These are phyloP conservation scores for Paramecium sonneborni DNA, from an alignment of 73 alveolate species.

Conservation along the genomic window DNA sequence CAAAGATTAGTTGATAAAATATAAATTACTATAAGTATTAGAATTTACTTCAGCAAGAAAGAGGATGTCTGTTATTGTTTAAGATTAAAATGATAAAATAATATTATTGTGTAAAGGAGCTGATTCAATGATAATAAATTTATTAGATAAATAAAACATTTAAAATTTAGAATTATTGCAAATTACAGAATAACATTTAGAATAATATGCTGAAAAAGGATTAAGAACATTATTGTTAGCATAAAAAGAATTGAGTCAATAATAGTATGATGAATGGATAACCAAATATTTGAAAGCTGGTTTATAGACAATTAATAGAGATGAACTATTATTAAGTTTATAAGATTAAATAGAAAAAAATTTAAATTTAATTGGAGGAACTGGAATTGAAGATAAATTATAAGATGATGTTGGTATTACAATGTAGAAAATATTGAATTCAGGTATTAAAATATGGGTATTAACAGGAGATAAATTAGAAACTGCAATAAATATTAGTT, in stretches of 20 bases:
- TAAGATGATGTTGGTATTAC: conserved; percentile 89
- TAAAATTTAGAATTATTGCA: not conserved
- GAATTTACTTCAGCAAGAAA: conserved; percentile 88
- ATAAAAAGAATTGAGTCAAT: conserved; percentile 66
- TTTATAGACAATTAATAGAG: conserved; percentile 76
- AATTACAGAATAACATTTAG: conserved; percentile 48
- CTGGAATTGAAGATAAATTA: conserved; percentile 98
- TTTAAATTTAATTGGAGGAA: conserved; percentile 88
- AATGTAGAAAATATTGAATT: conserved; percentile 68
- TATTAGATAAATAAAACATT: conserved; percentile 56
- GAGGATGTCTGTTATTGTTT: conserved; percentile 90
- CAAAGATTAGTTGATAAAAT: conserved; percentile 67
- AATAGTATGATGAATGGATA: conserved; percentile 79
- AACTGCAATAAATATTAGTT: conserved; percentile 95
- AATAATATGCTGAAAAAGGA: conserved; percentile 58
- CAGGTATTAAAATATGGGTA: conserved; percentile 94
- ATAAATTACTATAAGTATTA: conserved; percentile 76
- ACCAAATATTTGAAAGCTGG: conserved; percentile 66
- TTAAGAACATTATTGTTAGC: conserved; percentile 87
- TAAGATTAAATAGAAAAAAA: conserved; percentile 88
- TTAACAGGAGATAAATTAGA: conserved; percentile 98
- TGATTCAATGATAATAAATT: conserved; percentile 86
- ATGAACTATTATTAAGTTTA: conserved; percentile 68
- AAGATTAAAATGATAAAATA: conserved; percentile 69
- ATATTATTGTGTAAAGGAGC: conserved; percentile 92